Evolutionary conservation across 2,329 filamentous ascomycete genomes (phyloP).

Genomic region (Penicillium sp.): DNA sequence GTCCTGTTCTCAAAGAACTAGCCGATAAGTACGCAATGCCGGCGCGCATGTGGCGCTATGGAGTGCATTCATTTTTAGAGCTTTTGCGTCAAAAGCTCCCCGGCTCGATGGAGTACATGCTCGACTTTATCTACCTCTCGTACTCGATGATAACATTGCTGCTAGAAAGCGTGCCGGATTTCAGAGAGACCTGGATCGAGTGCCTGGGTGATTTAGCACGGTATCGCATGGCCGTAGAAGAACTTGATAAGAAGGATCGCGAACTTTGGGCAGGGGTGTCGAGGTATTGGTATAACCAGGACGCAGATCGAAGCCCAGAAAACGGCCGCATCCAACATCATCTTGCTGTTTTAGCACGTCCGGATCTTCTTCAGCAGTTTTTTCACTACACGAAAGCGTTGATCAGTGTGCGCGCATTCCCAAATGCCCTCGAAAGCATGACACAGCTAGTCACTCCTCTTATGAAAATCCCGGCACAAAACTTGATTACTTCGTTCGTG

Average conservation of each 20-base stretch:
- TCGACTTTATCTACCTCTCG: slow-evolving; percentile 82
- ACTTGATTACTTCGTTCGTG: slow-evolving; percentile 52
- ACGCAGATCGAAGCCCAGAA: slow-evolving; percentile 70
- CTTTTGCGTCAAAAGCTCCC: slow-evolving; percentile 72
- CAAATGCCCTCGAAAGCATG: slow-evolving; percentile 56
- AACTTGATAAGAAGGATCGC: slow-evolving; percentile 69
- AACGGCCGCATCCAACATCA: slow-evolving; percentile 85
- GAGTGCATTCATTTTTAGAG: slow-evolving; percentile 82
- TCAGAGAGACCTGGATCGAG: slow-evolving; percentile 89
- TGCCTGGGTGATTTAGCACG: slow-evolving; percentile 82
- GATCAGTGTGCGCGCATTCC: slow-evolving; percentile 54
- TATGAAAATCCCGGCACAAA: slow-evolving; percentile 34
- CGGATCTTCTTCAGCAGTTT: slow-evolving; percentile 57
- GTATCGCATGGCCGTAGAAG: slow-evolving; percentile 89
- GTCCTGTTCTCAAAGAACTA: slow-evolving; percentile 62
- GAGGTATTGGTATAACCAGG: slow-evolving; percentile 79
- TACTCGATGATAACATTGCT: slow-evolving; percentile 88
- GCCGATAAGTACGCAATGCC: slow-evolving; percentile 88
- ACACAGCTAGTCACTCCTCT: slow-evolving; percentile 54
- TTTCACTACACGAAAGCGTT: slow-evolving; percentile 61
- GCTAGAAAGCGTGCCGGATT: slow-evolving; percentile 78
- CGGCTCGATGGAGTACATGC: slow-evolving; percentile 78
- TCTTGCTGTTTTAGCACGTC: slow-evolving; percentile 65
- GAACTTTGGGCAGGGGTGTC: slow-evolving; percentile 81
- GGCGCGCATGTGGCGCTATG: slow-evolving; percentile 89